A percentile compares a stretch with the other conserved stretches of the same genome.
Conservation (phyloP, 768 basidiomycete species). For the Clathrus columnatus region DNA sequence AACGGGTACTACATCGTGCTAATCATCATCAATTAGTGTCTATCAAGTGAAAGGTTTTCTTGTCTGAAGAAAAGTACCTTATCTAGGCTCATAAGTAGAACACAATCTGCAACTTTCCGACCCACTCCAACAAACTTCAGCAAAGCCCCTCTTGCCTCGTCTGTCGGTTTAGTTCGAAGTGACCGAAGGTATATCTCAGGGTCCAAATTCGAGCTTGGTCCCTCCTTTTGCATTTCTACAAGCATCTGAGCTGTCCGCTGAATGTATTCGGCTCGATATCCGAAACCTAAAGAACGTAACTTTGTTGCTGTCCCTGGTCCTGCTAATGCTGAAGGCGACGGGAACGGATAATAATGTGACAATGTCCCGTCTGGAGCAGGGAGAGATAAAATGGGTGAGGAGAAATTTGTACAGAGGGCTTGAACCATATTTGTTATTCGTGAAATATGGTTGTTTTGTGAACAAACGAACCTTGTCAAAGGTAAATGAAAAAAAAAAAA, state of each 20-base stretch:
- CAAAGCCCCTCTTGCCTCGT: constrained; percentile 62
- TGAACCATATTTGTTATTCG: constrained; percentile 94
- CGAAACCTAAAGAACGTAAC: constrained; percentile 83
- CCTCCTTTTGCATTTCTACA: constrained; percentile 48
- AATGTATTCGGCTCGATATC: constrained; percentile 90
- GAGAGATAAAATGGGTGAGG: constrained; percentile 53
- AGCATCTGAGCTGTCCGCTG: constrained; percentile 76
- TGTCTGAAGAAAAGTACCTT: constrained; percentile 45
- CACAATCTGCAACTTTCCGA: constrained; percentile 93
- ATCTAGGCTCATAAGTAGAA: constrained; percentile 86
- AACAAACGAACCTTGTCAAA: constrained; percentile 83
- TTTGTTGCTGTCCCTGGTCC: constrained; percentile 45
- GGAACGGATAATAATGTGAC: constrained; percentile 71
- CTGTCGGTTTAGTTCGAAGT: constrained; percentile 41
- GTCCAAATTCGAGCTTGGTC: constrained; percentile 12
- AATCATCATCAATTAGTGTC: neutral
- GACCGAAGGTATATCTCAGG: constrained; percentile 53
- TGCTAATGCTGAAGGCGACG: constrained; percentile 61
- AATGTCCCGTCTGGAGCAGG: constrained; percentile 22
- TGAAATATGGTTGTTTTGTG: constrained; percentile 91
- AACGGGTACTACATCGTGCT: constrained; percentile 86
- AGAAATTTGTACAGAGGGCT: constrained; percentile 68
- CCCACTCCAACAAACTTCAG: constrained; percentile 87
- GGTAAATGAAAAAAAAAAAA: neutral
- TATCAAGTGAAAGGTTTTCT: neutral